Percentiles rank a stretch among this genome's conserved stretches.
Conservation (phyloP, 202 grass and related monocot genomes). For the Hordeum pubiflorum region DNA sequence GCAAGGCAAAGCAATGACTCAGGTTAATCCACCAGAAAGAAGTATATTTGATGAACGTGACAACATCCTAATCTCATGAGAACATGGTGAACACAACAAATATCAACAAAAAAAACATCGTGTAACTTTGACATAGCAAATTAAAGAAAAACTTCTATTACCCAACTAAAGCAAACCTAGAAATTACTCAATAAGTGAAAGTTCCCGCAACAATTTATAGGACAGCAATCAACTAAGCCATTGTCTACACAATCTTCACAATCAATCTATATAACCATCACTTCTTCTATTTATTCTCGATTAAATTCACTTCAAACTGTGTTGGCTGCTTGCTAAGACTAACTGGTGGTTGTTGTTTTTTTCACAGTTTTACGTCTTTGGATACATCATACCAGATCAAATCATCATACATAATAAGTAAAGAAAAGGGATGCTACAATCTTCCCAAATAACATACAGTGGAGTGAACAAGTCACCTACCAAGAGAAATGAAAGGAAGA, state of each 20-base stretch:
- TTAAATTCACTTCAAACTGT: neutral
- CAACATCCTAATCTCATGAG: neutral
- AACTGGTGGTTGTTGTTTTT: neutral
- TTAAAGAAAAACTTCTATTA: neutral
- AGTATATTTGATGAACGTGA: neutral
- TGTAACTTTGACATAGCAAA: neutral
- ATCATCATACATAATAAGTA: neutral
- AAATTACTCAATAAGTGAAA: neutral
- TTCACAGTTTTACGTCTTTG: neutral
- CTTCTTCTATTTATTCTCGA: neutral
- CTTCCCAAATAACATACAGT: slow-evolving; percentile 13
- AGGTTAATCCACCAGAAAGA: neutral
- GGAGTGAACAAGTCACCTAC: slow-evolving; percentile 38
- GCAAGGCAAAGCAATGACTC: neutral
- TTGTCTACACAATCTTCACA: neutral
- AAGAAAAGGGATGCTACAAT: neutral
- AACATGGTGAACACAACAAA: neutral
- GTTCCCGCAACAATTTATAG: neutral
- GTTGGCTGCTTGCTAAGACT: neutral
- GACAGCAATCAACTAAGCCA: neutral
- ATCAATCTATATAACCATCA: neutral
- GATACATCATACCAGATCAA: neutral
- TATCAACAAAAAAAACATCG: neutral
- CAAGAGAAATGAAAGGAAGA: slow-evolving; percentile 84
- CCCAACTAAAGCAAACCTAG: neutral